Base-by-base conservation (phyloP, 2,329 filamentous ascomycete genomes). In the Pseudopyrenochaeta lycopersici region DNA sequence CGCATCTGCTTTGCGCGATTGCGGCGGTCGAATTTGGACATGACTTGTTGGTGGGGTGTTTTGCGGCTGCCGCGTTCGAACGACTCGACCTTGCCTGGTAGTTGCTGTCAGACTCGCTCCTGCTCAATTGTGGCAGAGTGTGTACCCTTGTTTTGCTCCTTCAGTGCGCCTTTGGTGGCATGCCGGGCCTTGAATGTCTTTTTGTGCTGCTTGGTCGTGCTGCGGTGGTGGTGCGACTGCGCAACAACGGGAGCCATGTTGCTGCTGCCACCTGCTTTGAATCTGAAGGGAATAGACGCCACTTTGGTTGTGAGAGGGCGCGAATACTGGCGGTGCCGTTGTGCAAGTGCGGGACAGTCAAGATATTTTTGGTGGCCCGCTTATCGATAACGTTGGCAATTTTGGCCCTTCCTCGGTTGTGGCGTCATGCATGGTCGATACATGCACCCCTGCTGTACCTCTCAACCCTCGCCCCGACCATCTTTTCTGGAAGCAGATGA, bases 1-100 rank as follows among this genome's bases (percentile, higher is more conserved):
- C 94, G 90, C 76, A 89, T 88, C 81, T 99, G 95, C 77, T 94
- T 94, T 66, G 92, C 91, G 81, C 96, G 92, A 77, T 99, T 98
- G 67, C 92, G 88, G 55, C 95, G 90, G 77, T 97, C 92, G 75
- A 99, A 85, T 79, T 98, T 99, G 54, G 92, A 96, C 91, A 97
- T 94, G 79, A 97, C 87, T 80, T 97, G 92, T 76, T 99, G 95
- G 76, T 97, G 92, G 49, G 91, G 91, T 14, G 94, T 97, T 77
- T 91, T 96, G 71, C 94, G 88, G 67, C 83, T 82, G 56, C 89
- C 88, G 67, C 84, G 86, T 72, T 96, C 90, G 68, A 86, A 46
- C 49, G 83, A 72, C 66, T 88, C 88, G 44, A 94, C 84, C 77
- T 95, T 95, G 73, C 93, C 91, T 95, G 58, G 40, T 18, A 53